These are phyloP conservation scores for Fusarium camptoceras DNA, from an alignment of 2,329 filamentous ascomycete genomes.

Conservation along the genomic window DNA sequence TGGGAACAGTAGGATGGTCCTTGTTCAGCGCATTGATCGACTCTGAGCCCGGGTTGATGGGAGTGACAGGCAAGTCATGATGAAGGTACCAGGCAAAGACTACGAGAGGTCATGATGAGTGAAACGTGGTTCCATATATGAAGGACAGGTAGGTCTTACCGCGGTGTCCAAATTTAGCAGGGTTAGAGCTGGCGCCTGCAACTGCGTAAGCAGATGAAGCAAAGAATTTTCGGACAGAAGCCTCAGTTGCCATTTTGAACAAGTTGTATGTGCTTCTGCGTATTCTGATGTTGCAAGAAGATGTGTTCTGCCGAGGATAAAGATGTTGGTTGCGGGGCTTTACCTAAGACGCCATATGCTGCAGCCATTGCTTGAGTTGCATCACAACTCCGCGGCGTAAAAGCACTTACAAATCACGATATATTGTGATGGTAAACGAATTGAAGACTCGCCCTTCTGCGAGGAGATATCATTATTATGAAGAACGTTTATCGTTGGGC, in stretches of 20 bases:
- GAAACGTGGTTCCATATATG: neutral
- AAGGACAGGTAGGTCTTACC: conserved; percentile 61
- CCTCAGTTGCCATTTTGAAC: conserved; percentile 70
- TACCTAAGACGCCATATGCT: conserved; percentile 29
- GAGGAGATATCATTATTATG: neutral
- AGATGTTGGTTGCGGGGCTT: conserved; percentile 40
- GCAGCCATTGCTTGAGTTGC: neutral
- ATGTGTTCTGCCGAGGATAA: conserved; percentile 23
- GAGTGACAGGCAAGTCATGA: conserved; percentile 80
- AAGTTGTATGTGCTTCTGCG: neutral
- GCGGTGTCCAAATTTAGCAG: conserved; percentile 88
- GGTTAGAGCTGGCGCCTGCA: conserved; percentile 87
- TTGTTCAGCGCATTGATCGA: conserved; percentile 70
- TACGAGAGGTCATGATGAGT: conserved; percentile 58
- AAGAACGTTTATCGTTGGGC: conserved; percentile 45
- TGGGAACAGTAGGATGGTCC: conserved; percentile 72
- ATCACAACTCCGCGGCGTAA: neutral
- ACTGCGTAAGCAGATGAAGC: conserved; percentile 84
- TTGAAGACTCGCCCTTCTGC: neutral
- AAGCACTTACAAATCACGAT: neutral
- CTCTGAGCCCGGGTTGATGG: conserved; percentile 80
- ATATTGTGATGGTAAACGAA: neutral
- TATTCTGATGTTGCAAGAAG: conserved; percentile 5
- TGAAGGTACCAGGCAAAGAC: conserved; percentile 91
- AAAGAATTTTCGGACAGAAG: conserved; percentile 83